Evolutionary conservation across 2,329 filamentous ascomycete species (phyloP), one percentile per base, ranked within the genome.

Genomic region (Myriosclerotinia curreyana): DNA sequence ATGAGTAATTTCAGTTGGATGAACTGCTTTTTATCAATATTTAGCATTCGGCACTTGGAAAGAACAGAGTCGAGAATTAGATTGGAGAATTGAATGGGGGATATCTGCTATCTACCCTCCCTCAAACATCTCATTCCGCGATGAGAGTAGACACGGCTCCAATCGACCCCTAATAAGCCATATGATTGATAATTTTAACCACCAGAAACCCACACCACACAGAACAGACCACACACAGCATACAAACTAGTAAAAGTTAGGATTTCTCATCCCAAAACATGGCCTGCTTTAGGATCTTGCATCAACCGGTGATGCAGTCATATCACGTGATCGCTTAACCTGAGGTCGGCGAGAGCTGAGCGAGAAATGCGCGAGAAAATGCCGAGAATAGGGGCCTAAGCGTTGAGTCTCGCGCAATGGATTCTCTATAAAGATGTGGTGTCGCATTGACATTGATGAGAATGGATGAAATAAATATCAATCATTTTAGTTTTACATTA

Each of bases 351-450:
- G 48, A 50, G 14, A 50, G 5, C 5, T 28, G 14, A 4, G 36
- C 52, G 52, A 54, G 49, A n/a, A 34, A 51, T 31, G 36, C 52
- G 52, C 52, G 52, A 54, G 52, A 54, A 54, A 54, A 28, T 54
- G 52, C 52, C 52, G 52, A 54, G 52, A 38, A 11, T 38, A 38
- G 36, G 36, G 36, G 36, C 9, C 12, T 34, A 17, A 34, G 49
- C 20, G 20, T 3, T n/a, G 17, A 17, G 9, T 12, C 20, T n/a
- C 20, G 5, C 28, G 49, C 12, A 20, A 51, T 51, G 17, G 14
- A 20, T 9, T 51, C 34, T 34, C 49, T 34, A 51, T 51, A 51
- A 51, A 51, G 28, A 14, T 8, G 15, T 20, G 11, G 4, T 34
- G 28, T 51, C 28, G 17, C 28, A 12, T 9, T 11, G 28, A 14